Evolutionary conservation across 352 stramenopile genomes (phyloP), one percentile per base, ranked within the genome.

Genomic region (Thraustochytrium sp.): DNA sequence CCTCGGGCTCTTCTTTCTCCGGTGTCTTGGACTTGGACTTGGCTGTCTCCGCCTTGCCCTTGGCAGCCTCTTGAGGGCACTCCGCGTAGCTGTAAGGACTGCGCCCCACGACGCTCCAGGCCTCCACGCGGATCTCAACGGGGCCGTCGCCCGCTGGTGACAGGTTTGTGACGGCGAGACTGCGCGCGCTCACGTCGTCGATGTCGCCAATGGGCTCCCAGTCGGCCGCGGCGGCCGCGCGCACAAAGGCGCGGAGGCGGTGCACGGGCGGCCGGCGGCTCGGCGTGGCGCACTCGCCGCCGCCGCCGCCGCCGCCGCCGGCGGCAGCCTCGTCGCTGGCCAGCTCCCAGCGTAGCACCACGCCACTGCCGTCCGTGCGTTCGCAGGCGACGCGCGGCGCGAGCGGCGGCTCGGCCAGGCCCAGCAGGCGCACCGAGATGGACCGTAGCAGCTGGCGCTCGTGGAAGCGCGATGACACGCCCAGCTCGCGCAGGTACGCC

Each of bases 21-120:
- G 31, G 54, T 16, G 5, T 63, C 9, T 37, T 63, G 54, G 54
- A 55, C 48, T n/a, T n/a, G n/a, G n/a, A n/a, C 16, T 23, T 63
- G 5, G 54, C n/a, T 37, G 54, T 21, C 5, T 63, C 31, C 8
- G 23, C 3, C n/a, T 2, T 51, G 9, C 61, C n/a, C n/a, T n/a
- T n/a, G n/a, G n/a, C n/a, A n/a, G n/a, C n/a, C n/a, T n/a, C n/a
- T n/a, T n/a, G n/a, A n/a, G n/a, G 21, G 40, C 48, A 80, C 13
- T 11, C 23, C 21, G 68, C 37, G 76, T 46, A 80, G 38, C 21
- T 38, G 31, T 80, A 80, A 3, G 16, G 0, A 31, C 68, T 80
- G 0, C 68, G 18, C 13, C 68, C 68, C 42, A 80, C 68, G 38
- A 72, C 31, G 51, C 63, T 80, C 68, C 68, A 80, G 13, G 68